These are phyloP conservation scores for Onygena corvina DNA, from an alignment of 2,329 filamentous ascomycete genomes.

Conservation along the genomic window DNA sequence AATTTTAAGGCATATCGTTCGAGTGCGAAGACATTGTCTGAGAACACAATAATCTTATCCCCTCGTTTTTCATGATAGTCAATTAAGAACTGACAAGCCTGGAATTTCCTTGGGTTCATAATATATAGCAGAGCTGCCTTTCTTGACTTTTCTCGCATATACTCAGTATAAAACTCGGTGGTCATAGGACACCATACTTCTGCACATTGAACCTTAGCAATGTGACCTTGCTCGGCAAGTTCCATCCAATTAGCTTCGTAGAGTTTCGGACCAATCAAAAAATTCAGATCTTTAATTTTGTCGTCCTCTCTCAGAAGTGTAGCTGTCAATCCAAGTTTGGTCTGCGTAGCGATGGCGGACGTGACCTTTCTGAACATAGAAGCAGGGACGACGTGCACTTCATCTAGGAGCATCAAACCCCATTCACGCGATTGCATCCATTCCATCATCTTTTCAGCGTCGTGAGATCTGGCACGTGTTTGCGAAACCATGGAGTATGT, in stretches of 20 bases:
- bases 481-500: slow-evolving; percentile 99
- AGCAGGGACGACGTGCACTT: slow-evolving; percentile 94
- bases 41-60: slow-evolving; percentile 97
- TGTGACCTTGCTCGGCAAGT: slow-evolving; percentile 88
- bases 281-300: slow-evolving; percentile 95
- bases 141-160: slow-evolving; percentile 58
- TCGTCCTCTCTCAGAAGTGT: slow-evolving; percentile 93
- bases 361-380: slow-evolving; percentile 94
- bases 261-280: slow-evolving; percentile 89
- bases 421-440: slow-evolving; percentile 83
- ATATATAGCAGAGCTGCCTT: slow-evolving; percentile 67
- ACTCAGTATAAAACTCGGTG: slow-evolving; percentile 93
- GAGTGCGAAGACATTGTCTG: slow-evolving; percentile 89
- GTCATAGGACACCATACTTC: slow-evolving; percentile 99
- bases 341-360: slow-evolving; percentile 83
- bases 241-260: slow-evolving; percentile 99
- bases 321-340: slow-evolving; percentile 86
- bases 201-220: slow-evolving; percentile 91
- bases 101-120: slow-evolving; percentile 96
- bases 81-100: slow-evolving; percentile 95
- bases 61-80: slow-evolving; percentile 90
- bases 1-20: slow-evolving; percentile 74
- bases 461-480: slow-evolving; percentile 72
- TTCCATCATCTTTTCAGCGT: slow-evolving; percentile 95
- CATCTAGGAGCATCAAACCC: slow-evolving; percentile 93